A percentile compares a stretch with the other conserved stretches of the same genome.
Evolutionary conservation across 1,284 basidiomycete species (phyloP).

Genomic region (Apiotrichum montevideense): DNA sequence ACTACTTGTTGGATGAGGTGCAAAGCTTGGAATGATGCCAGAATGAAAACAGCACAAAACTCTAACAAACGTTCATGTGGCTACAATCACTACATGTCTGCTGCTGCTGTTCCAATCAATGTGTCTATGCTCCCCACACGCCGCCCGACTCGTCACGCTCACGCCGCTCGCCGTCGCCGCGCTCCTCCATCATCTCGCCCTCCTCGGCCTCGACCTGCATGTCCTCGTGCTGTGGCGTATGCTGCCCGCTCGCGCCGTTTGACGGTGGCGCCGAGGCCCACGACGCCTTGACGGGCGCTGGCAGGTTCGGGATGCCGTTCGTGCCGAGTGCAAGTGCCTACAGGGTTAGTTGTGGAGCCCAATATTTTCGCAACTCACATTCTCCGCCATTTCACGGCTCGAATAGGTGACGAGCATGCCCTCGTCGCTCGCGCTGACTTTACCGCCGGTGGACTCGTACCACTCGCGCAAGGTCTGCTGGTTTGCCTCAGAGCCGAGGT

Average conservation of each 20-base stretch:
- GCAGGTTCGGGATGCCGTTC: constrained; percentile 27
- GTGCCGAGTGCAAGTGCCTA: constrained; percentile 38
- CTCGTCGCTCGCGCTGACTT: constrained; percentile 13
- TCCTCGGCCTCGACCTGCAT: background rate
- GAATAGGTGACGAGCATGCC: constrained; percentile 36
- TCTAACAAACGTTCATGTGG: too few species aligned
- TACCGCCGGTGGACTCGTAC: constrained; percentile 61
- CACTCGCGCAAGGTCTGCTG: constrained; percentile 63
- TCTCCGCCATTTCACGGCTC: constrained; percentile 41
- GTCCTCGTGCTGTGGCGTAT: background rate
- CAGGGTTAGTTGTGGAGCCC: background rate
- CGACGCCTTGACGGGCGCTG: constrained; percentile 21
- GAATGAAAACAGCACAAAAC: too few species aligned
- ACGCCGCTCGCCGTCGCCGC: constrained; percentile 4
- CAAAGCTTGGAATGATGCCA: too few species aligned
- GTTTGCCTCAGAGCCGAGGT: constrained; percentile 47
- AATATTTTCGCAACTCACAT: constrained; percentile 24
- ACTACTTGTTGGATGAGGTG: too few species aligned
- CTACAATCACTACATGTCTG: too few species aligned
- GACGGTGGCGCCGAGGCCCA: constrained; percentile 23
- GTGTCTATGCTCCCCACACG: background rate
- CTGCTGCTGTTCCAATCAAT: background rate
- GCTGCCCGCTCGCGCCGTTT: background rate
- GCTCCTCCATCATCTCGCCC: constrained; percentile 4
- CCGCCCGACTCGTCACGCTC: background rate